Percentiles rank a stretch among this genome's conserved stretches.
phyloP scores from a whole-genome alignment of 768 basidiomycete genomes.

The Kwoniella sp. region DNA sequence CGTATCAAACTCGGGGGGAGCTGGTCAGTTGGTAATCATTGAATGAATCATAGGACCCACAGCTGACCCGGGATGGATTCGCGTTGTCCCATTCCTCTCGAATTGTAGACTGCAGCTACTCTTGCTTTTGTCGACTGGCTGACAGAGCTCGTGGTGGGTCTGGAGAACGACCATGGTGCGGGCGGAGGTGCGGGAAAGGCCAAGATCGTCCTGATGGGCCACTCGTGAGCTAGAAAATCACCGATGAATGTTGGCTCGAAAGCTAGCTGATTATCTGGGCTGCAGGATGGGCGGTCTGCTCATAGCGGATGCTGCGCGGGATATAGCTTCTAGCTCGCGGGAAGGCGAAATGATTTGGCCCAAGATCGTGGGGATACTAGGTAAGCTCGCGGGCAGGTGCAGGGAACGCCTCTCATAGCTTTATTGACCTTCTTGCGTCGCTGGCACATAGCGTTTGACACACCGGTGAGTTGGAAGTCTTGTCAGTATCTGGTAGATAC shows the following conservation, averaged over 20 bases:
- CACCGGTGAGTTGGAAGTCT: slow-evolving; percentile 70
- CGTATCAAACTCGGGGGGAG: slow-evolving; percentile 92
- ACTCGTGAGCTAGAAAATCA: slow-evolving; percentile 56
- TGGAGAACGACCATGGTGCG: slow-evolving; percentile 73
- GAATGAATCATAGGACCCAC: background rate
- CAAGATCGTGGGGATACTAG: slow-evolving; percentile 68
- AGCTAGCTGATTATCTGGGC: background rate
- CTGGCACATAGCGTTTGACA: slow-evolving; percentile 89
- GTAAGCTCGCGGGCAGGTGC: slow-evolving; percentile 29
- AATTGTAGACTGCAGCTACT: slow-evolving; percentile 71
- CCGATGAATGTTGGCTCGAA: background rate
- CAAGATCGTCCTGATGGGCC: slow-evolving; percentile 84
- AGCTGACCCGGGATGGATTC: slow-evolving; percentile 3
- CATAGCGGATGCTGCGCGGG: slow-evolving; percentile 77
- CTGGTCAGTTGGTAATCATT: slow-evolving; percentile 62
- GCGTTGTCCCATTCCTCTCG: background rate
- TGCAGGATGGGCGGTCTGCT: slow-evolving; percentile 89
- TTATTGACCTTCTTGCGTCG: no score
- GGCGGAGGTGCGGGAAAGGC: slow-evolving; percentile 63
- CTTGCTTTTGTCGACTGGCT: slow-evolving; percentile 90
- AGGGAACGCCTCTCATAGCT: background rate
- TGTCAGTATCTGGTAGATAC: no score
- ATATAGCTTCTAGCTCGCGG: slow-evolving; percentile 72
- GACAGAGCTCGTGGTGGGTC: slow-evolving; percentile 80
- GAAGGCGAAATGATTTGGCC: slow-evolving; percentile 77